Evolutionary conservation across 108 stramenopile species (phyloP), one percentile per base, ranked within the genome.

Genomic region (Stephanodiscus minutulus): DNA sequence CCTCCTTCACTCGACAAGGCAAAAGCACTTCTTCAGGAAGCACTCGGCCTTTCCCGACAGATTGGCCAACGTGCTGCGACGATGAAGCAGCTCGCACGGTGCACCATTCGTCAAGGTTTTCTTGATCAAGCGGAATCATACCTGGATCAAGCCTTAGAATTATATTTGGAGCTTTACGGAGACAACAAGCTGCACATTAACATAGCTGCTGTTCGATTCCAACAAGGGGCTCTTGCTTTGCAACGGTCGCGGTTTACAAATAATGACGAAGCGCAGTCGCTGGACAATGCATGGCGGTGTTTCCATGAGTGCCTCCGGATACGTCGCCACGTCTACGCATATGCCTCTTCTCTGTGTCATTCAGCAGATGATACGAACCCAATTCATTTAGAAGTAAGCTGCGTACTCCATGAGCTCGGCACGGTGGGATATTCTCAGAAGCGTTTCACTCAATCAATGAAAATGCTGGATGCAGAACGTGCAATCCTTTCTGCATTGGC

Each of bases 1-100:
- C 88, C 88, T 12, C 86, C 88, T 1, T 72, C 72, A 3, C 80
- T 89, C 10, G 77, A 69, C 2, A 64, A 72, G 49, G 88, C 88
- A 1, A 82, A 87, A 64, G 41, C 41, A 10, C 41, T 89, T 33
- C 73, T 89, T 9, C 82, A 82, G 29, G 85, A 89, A 37, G 84
- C 88, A 0, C 68, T 89, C 12, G 54, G 64, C 10, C 73, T 85
- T 17, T 83, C 76, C 31, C 52, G 64, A 15, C 86, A 89, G 53
- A 89, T 85, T 53, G 88, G 86, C 1, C 86, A 89, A 56, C 64
- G 88, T 53, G 88, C 88, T 7, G 88, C 88, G 0, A 89, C 88
- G 1, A 48, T 89, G 7, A 89, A 89, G 58, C 84, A 86, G 31
- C 71, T 89, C n/a, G 88, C 88, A 22, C 58, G 88, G 37, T 84